Evolutionary conservation across 495 filamentous ascomycete genomes (phyloP).

Genomic region (Bombardia bombarda): DNA sequence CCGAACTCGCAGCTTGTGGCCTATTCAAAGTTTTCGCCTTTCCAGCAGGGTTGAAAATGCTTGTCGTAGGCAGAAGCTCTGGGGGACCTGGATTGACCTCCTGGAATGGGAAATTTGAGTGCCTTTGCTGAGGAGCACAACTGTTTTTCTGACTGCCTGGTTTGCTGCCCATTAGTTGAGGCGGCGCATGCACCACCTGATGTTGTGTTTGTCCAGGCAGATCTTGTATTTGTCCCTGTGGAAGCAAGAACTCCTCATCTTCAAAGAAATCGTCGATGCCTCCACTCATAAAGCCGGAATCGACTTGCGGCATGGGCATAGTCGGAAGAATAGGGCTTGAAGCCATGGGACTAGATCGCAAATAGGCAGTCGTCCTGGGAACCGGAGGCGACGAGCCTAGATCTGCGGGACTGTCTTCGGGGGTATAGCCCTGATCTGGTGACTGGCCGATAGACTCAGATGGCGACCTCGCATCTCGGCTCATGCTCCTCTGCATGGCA

Average conservation of each 20-base stretch:
- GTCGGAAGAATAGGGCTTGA: constrained; percentile 71
- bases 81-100: constrained; percentile 35
- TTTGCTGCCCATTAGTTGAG: constrained; percentile 5
- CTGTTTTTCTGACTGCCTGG: constrained; percentile 8
- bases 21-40: constrained; percentile 19
- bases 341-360: constrained; percentile 44
- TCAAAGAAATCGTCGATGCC: constrained; percentile 52
- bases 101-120: constrained; percentile 28
- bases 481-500: constrained; percentile 13
- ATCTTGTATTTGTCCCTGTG: constrained; percentile 12
- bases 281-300: constrained; percentile 79
- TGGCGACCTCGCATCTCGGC: constrained; percentile 34
- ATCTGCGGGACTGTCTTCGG: constrained; percentile 48
- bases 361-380: constrained; percentile 40
- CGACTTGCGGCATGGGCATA: constrained; percentile 47
- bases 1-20: constrained; percentile 3
- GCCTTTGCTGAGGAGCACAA: constrained; percentile 5
- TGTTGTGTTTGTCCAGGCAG: constrained; percentile 5
- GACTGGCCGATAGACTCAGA: constrained; percentile 42
- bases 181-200: constrained; percentile 6
- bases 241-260: constrained; percentile 24
- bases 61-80: constrained; percentile 36
- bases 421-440: constrained; percentile 47
- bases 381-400: constrained; percentile 78
- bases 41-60: constrained; percentile 32